Base-by-base conservation (phyloP, 192 early-diverging fungal species). In the Linnemannia elongata region DNA sequence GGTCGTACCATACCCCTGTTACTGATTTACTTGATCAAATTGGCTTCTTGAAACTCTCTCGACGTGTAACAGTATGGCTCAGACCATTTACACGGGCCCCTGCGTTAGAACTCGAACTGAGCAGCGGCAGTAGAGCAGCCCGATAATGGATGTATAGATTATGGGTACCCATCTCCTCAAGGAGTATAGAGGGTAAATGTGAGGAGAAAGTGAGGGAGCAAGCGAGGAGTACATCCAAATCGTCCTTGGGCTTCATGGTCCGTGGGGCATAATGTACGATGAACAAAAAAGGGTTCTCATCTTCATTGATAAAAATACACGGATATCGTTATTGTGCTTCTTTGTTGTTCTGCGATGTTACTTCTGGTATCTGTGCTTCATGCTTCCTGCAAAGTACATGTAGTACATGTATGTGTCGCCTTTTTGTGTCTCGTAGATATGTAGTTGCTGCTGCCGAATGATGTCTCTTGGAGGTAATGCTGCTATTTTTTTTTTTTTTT, bases 251-350 rank as follows among this genome's bases (percentile, higher is more conserved):
- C 27, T 33, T 30, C 27, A 33, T 66, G 60, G 60, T 30, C 30
- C 10, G 35, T 33, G 30, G 30, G n/a, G 27, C 27, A 27, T 33
- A 15, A 66, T 4, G 24, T 33, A 33, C 27, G 17, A 52, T 22
- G 49, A 22, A 66, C 24, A 66, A 60, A 60, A 66, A 66, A 66
- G 60, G 60, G 60, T 66, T 66, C 60, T 33, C 60, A 18, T 52
- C 6, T 9, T 33, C 3, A 10, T 66, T 27, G 4, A 10, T 15
- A 66, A 66, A 66, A 4, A 66, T 15, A 66, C 27, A 35, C 60
- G 10, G 24, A 33, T 33, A 66, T 66, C 30, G 30, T 35, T 66
- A 66, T 66, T 66, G 10, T 66, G 60, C 60, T 30, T 27, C 8
- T 66, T 66, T 66, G 60, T 66, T 30, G n/a, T 30, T 30, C 35